Conservation (phyloP, 306 rosid species). For the Cucurbita pepo region DNA sequence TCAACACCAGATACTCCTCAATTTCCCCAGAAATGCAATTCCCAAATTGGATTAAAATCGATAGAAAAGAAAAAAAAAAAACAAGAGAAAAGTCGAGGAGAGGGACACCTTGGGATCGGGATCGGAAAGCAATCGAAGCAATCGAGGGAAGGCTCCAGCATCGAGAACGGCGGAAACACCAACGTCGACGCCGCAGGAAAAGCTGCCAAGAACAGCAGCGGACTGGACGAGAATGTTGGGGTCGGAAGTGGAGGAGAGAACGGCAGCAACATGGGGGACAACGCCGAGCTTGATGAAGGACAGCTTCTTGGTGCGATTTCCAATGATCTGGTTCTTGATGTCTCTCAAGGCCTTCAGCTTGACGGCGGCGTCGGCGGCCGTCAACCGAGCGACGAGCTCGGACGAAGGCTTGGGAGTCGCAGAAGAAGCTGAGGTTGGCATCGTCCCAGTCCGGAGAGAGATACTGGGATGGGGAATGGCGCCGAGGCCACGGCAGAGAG, state of each 20-base stretch:
- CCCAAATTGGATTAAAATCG: not conserved
- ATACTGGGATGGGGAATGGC: conserved; percentile 22
- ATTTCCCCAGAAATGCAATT: not conserved
- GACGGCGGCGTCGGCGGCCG: conserved; percentile 41
- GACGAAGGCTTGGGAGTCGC: conserved; percentile 24
- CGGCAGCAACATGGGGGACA: conserved; percentile 51
- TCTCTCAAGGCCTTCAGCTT: conserved; percentile 76
- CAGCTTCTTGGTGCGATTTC: conserved; percentile 88
- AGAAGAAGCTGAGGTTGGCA: conserved; percentile 31
- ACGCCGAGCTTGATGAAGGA: conserved; percentile 70
- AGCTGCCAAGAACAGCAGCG: conserved; percentile 79
- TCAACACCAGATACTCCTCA: not conserved
- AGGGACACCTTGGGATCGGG: conserved; percentile 50
- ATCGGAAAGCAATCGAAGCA: conserved; percentile 47
- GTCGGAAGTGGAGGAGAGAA: conserved; percentile 32
- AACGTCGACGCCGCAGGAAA: conserved; percentile 73
- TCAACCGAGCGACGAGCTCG: conserved; percentile 47
- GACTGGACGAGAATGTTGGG: conserved; percentile 69
- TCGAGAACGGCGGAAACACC: conserved; percentile 86
- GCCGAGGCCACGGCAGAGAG: conserved; percentile 19
- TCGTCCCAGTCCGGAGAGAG: conserved; percentile 25
- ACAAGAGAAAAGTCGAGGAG: not conserved
- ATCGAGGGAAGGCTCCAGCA: conserved; percentile 50
- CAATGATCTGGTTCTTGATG: conserved; percentile 82
- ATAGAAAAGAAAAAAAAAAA: not conserved